Conservation (phyloP, 805 yeast genomes). For the Pichia paraexigua region DNA sequence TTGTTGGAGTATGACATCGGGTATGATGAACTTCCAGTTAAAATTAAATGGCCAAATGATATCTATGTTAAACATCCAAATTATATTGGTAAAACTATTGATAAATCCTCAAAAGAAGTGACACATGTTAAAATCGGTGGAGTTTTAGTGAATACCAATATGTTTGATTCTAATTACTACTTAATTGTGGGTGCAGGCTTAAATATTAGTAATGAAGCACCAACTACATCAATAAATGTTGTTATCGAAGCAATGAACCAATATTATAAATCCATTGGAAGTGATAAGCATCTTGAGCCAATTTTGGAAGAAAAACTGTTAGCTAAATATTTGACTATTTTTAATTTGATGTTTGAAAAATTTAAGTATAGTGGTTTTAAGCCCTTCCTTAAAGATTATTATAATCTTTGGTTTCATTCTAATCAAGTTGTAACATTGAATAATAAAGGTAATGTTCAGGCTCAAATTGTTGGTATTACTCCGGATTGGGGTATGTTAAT, state of each 20-base stretch:
- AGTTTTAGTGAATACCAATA: slow-evolving; percentile 71
- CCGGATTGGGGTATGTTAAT: slow-evolving; percentile 74
- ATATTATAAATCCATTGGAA: slow-evolving; percentile 36
- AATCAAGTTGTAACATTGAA: slow-evolving; percentile 65
- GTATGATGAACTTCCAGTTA: slow-evolving; percentile 68
- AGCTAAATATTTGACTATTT: slow-evolving; percentile 60
- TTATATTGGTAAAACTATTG: slow-evolving; percentile 29
- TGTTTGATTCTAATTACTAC: slow-evolving; percentile 49
- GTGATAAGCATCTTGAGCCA: slow-evolving; percentile 13
- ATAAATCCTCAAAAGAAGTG: slow-evolving; percentile 37
- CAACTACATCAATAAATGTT: slow-evolving; percentile 80
- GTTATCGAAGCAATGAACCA: slow-evolving; percentile 57
- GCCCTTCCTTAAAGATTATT: slow-evolving; percentile 64
- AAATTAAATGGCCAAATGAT: slow-evolving; percentile 97
- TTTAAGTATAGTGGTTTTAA: slow-evolving; percentile 60
- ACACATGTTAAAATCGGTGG: slow-evolving; percentile 77
- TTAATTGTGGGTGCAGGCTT: slow-evolving; percentile 83
- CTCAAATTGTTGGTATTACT: slow-evolving; percentile 73
- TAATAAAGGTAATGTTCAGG: slow-evolving; percentile 35
- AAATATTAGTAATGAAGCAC: slow-evolving; percentile 77
- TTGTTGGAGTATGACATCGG: slow-evolving; percentile 43
- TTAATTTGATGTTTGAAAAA: slow-evolving; percentile 52
- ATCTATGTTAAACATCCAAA: slow-evolving; percentile 68
- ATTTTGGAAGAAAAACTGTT: slow-evolving; percentile 41
- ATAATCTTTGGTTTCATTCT: slow-evolving; percentile 78